Conservation (phyloP, 2,329 filamentous ascomycete genomes). For the Ophiostoma tasmaniense region DNA sequence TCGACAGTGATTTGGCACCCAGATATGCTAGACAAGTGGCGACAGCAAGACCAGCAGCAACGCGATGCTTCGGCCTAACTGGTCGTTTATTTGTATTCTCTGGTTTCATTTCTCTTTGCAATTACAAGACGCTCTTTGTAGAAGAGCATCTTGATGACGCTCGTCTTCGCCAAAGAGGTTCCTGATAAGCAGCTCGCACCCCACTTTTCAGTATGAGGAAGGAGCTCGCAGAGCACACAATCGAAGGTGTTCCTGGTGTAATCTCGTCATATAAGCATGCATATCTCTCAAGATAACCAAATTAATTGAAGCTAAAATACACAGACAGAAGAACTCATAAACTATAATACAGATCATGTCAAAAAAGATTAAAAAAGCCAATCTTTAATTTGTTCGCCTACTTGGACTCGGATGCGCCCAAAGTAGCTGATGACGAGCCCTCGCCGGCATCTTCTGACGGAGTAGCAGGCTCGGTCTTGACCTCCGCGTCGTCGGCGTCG, state of each 20-base stretch:
- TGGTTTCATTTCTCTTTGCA: not conserved
- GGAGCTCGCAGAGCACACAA: not conserved
- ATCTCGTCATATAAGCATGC: not conserved
- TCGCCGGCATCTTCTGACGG: not conserved
- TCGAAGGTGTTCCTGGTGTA: not conserved
- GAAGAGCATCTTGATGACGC: not conserved
- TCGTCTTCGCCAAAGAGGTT: not conserved
- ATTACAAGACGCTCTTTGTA: too few species aligned
- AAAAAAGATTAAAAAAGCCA: not conserved
- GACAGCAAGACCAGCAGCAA: not conserved
- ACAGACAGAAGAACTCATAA: not conserved
- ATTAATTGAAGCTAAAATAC: not conserved
- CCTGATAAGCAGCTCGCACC: constrained; percentile 16
- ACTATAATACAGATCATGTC: not conserved
- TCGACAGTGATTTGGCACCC: not conserved
- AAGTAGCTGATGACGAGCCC: not conserved
- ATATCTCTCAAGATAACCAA: not conserved
- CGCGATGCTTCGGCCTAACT: not conserved
- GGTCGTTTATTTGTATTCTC: not conserved
- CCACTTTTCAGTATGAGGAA: not conserved
- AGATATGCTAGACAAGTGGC: not conserved
- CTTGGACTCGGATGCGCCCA: not conserved
- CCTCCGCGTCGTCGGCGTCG: not conserved
- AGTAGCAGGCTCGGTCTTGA: not conserved
- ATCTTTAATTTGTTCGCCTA: not conserved